Evolutionary conservation across 2,329 filamentous ascomycete species (phyloP), one percentile per base, ranked within the genome.

Genomic region (Nigrograna mackinnonii): DNA sequence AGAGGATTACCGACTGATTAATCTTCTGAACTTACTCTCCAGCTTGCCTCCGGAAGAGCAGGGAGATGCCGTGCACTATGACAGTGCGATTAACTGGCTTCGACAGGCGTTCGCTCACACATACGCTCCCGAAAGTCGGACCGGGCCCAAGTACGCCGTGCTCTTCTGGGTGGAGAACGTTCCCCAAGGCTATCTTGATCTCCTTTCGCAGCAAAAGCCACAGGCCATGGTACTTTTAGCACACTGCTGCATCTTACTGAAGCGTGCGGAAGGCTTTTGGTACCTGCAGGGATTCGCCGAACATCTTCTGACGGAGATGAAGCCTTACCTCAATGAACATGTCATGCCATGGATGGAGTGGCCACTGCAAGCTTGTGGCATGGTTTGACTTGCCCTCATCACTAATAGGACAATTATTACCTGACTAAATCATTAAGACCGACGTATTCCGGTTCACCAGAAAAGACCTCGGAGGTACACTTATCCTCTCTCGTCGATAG

Each of bases 31-130:
- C 5, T 26, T 53, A 17, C 35, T 54, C 34, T 19, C 34, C 7
- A 36, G 37, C 16, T 37, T 51, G 5, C 32, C 36, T 22, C 17
- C 30, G 3, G 48, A 46, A 19, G 43, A 54, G 19, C 31, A 42
- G 18, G 11, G 37, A 28, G 43, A 49, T 22, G 35, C 11, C 5
- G 19, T 35, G 4, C 37, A 40, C 19, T 56, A 52, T 34, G 39
- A 48, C 14, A 26, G 37, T 11, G 44, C 50, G 2, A 28, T 54
- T 2, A 39, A 47, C 18, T 50, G 46, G 48, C 46, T 54, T 31
- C 45, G 50, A 21, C 48, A 54, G 21, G 50, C 50, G 6, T 54
- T 54, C 43, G 52, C 50, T 3, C 48, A 52, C 19, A 46, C 44
- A 4, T 43, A 19, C 19, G 31, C 24, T 14, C 37, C 38, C 13